Evolutionary conservation across 805 yeast species (phyloP), one percentile per base, ranked within the genome.

Genomic region (Grigorovia yakushimaensis): DNA sequence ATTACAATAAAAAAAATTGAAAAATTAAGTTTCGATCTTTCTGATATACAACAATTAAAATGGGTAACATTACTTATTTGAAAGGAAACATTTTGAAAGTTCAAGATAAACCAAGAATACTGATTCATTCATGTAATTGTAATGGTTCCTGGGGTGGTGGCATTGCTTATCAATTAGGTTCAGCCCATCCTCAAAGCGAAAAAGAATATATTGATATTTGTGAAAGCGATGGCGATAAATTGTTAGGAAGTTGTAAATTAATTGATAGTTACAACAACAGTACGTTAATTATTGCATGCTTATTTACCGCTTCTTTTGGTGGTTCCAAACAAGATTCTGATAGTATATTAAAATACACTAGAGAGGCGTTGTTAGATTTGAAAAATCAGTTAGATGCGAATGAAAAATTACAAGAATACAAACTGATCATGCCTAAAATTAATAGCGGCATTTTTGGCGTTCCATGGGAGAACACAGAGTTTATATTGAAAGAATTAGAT

Each of bases 101-200:
- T 5, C 33, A 30, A 4, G 21, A 40, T 15, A 46, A 54, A 4
- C 70, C 74, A 1, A 59, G 79, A 0, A 67, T 84, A 2, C 60
- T 86, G 4, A 84, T 84, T 1, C 95, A 87, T 60, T 79, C 95
- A 0, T 87, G 95, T 58, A 87, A 87, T 59, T 79, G 88, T 37
- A 69, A 71, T 22, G 95, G 95, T 0, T 57, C 71, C 1, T 87
- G 95, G 95, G 93, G 93, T 4, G 91, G 86, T 3, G 96, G 95
- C 0, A 76, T 87, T 2, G 95, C 95, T 0, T 70, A 69, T 3
- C 74, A 66, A 22, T 77, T 87, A 56, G 74, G 72, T 21, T 46
- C 54, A 17, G 62, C 67, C 42, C 86, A 73, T 60, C 88, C 87
- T 2, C 57, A 68, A 2, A 76, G 91, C 4, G 83, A 76, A 54